These are phyloP conservation scores for Fusarium staphyleae DNA, from an alignment of 2,329 filamentous ascomycete species.

Conservation along the genomic window DNA sequence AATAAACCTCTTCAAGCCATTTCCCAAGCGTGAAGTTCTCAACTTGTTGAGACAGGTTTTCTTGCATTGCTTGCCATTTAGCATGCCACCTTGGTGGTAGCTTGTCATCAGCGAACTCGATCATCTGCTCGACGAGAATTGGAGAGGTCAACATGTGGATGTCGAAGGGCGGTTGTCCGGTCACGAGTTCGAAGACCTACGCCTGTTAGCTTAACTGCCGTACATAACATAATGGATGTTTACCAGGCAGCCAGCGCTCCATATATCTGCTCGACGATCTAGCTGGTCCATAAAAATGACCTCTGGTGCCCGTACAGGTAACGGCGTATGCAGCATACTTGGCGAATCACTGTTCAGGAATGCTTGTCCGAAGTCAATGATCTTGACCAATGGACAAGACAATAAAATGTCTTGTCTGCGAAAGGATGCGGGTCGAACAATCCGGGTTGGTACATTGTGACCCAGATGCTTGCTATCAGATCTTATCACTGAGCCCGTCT, in stretches of 20 bases:
- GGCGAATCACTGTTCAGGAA: slow-evolving; percentile 18
- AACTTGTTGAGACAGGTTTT: neutral
- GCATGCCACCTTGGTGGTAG: slow-evolving; percentile 26
- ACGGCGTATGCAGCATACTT: slow-evolving; percentile 20
- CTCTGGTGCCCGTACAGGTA: slow-evolving; percentile 31
- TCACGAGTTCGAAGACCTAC: slow-evolving; percentile 37
- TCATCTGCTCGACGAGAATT: slow-evolving; percentile 30
- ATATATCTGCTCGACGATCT: slow-evolving; percentile 32
- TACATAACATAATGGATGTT: neutral
- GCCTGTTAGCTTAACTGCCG: neutral
- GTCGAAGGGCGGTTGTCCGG: slow-evolving; percentile 37
- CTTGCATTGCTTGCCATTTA: slow-evolving; percentile 17
- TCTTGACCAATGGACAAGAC: slow-evolving; percentile 18
- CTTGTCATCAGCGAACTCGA: slow-evolving; percentile 12
- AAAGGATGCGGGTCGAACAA: slow-evolving; percentile 19
- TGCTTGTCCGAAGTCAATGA: slow-evolving; percentile 36
- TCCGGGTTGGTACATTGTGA: slow-evolving; percentile 6
- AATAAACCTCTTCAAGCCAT: slow-evolving; percentile 33
- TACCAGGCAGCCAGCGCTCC: slow-evolving; percentile 35
- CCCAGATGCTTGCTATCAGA: neutral
- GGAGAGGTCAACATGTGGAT: slow-evolving; percentile 17
- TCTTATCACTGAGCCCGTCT: slow-evolving; percentile 13
- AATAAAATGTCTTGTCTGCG: neutral
- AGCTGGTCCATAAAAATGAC: slow-evolving; percentile 30
- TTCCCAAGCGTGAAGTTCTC: slow-evolving; percentile 6